Conservation (phyloP, 1,284 basidiomycete genomes). For the Cutaneotrichosporon sp. region DNA sequence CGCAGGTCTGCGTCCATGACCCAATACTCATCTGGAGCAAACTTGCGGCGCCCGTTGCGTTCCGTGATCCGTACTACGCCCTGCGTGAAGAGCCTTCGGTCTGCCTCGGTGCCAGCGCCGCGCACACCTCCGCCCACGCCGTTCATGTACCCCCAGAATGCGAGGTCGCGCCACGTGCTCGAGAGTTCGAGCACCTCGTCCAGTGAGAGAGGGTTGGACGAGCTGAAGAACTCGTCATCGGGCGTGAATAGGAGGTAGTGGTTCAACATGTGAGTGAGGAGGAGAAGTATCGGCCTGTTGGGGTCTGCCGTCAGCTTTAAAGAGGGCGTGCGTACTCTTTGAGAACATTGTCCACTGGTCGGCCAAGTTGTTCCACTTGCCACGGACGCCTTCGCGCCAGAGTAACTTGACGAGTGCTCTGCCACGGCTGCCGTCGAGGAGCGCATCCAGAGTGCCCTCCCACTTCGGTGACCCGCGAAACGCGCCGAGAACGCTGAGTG, state of each 20-base stretch:
- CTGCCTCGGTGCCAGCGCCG: constrained; percentile 60
- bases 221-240: constrained; percentile 88
- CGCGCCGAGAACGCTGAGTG: constrained; percentile 52
- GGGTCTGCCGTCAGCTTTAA: constrained; percentile 31
- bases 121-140: constrained; percentile 54
- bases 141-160: constrained; percentile 50
- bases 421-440: constrained; percentile 46
- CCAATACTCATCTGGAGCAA: constrained; percentile 83
- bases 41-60: constrained; percentile 76
- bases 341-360: constrained; percentile 57
- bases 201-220: constrained; percentile 68
- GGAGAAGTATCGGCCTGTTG: constrained; percentile 67
- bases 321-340: constrained; percentile 48
- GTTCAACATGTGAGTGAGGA: constrained; percentile 79
- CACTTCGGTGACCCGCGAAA: constrained; percentile 60
- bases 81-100: constrained; percentile 68
- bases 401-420: constrained; percentile 65
- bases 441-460: constrained; percentile 55
- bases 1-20: constrained; percentile 63
- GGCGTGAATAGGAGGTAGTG: constrained; percentile 86
- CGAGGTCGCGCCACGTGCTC: constrained; percentile 50
- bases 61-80: constrained; percentile 77
- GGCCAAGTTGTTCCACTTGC: constrained; percentile 51
- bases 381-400: constrained; percentile 67
- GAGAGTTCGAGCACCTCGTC: constrained; percentile 68